Evolutionary conservation across 2,329 filamentous ascomycete genomes (phyloP).

Genomic region (Hypoxylon sp.): DNA sequence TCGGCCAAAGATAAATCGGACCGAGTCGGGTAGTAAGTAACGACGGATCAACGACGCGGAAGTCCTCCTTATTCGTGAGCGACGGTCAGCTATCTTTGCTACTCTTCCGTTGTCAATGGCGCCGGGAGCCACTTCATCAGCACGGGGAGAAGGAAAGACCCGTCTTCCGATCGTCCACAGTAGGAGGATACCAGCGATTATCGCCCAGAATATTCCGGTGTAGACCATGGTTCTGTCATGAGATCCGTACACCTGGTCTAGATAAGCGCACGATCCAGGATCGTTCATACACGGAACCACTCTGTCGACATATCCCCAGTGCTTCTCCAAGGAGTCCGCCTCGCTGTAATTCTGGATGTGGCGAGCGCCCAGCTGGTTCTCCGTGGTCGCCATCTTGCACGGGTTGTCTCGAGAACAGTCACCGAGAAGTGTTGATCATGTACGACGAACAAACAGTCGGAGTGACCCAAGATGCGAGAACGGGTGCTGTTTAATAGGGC

Average conservation of each 20-base stretch:
- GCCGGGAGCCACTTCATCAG: conserved; percentile 44
- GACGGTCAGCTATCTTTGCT: conserved; percentile 28
- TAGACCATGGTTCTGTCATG: conserved; percentile 68
- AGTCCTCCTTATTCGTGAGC: conserved; percentile 56
- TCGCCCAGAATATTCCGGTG: conserved; percentile 65
- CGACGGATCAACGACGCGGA: conserved; percentile 61
- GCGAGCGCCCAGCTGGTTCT: conserved; percentile 47
- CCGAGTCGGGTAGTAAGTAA: conserved; percentile 73
- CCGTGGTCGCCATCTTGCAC: conserved; percentile 47
- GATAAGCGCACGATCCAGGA: conserved; percentile 70
- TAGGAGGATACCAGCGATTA: conserved; percentile 61
- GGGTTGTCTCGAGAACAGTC: conserved; percentile 16
- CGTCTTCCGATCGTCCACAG: conserved; percentile 59
- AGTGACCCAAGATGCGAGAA: conserved; percentile 24
- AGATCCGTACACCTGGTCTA: conserved; percentile 65
- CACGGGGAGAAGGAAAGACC: conserved; percentile 46
- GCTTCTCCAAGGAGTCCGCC: conserved; percentile 58
- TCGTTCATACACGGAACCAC: conserved; percentile 71
- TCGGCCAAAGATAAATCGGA: conserved; percentile 73
- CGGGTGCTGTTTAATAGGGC: conserved; percentile 21
- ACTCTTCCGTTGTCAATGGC: conserved; percentile 41
- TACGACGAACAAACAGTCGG: conserved; percentile 22
- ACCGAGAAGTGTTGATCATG: conserved; percentile 9
- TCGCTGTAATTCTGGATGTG: conserved; percentile 64
- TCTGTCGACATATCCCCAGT: conserved; percentile 71